These are phyloP conservation scores for Picochlorum sp. DNA, from an alignment of 139 green algal species.

Conservation along the genomic window DNA sequence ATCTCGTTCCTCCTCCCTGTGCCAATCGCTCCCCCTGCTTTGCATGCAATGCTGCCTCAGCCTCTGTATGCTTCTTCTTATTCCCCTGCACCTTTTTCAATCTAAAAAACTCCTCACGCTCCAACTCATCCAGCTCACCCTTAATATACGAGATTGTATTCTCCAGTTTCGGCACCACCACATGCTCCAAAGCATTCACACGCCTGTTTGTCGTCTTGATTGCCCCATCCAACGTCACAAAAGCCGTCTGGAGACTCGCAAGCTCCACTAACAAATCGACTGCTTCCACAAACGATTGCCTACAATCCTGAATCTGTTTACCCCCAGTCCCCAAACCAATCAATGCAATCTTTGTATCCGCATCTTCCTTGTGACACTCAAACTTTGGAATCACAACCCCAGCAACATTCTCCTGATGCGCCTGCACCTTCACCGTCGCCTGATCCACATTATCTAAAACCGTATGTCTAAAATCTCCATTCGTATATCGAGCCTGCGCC, in stretches of 20 bases:
- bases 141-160: constrained; percentile 99
- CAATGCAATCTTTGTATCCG: constrained; percentile 76
- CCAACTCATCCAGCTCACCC: constrained; percentile 97
- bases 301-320: constrained; percentile 83
- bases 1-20: not conserved
- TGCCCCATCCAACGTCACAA: constrained; percentile 93
- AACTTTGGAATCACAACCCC: constrained; percentile 95
- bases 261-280: constrained; percentile 91
- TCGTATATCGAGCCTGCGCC: constrained; percentile 86
- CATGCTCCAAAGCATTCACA: constrained; percentile 98
- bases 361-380: constrained; percentile 37
- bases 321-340: constrained; percentile 85
- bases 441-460: constrained; percentile 84
- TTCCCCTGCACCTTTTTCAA: constrained; percentile 92
- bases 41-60: constrained; percentile 42
- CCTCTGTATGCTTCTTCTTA: constrained; percentile 64
- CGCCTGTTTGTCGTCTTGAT: constrained; percentile 97
- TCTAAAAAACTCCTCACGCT: constrained; percentile 99
- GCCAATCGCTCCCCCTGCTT: constrained; percentile 40
- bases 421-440: constrained; percentile 42
- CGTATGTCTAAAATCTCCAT: constrained; percentile 91
- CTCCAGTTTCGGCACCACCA: constrained; percentile 90
- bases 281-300: constrained; percentile 65
- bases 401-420: constrained; percentile 89
- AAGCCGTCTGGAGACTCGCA: constrained; percentile 88